Conservation (phyloP, 352 stramenopile species). For the Globisporangium perplexum region DNA sequence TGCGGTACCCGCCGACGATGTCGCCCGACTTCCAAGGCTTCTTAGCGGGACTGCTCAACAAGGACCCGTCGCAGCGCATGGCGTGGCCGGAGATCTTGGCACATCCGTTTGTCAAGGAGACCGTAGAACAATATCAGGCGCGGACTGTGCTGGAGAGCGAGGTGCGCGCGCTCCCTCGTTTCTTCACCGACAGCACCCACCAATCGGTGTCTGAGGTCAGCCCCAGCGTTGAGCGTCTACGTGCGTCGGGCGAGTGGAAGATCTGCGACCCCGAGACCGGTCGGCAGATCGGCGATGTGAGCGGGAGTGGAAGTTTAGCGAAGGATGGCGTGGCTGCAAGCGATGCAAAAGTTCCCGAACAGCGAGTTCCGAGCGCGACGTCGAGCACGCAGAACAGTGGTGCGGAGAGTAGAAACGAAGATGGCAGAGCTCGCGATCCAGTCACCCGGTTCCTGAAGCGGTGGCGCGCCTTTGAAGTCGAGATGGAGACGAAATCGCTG, state of each 20-base stretch:
- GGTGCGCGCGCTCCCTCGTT: slow-evolving; percentile 53
- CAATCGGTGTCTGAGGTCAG: slow-evolving; percentile 33
- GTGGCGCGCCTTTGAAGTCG: slow-evolving; percentile 2
- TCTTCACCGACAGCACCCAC: slow-evolving; percentile 52
- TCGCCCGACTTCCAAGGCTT: slow-evolving; percentile 83
- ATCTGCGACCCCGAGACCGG: slow-evolving; percentile 80
- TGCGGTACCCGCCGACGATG: slow-evolving; percentile 85
- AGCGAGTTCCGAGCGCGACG: not conserved
- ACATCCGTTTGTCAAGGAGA: slow-evolving; percentile 89
- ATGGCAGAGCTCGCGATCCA: not conserved
- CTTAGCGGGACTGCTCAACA: slow-evolving; percentile 85
- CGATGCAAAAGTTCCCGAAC: slow-evolving; percentile 2
- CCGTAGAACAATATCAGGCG: slow-evolving; percentile 45
- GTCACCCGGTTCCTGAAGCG: not conserved
- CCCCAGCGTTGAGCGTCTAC: slow-evolving; percentile 62
- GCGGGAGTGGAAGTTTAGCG: not conserved
- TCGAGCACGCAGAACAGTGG: not conserved
- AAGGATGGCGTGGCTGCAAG: not conserved
- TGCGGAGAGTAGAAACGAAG: not conserved
- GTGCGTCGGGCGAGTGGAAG: slow-evolving; percentile 78
- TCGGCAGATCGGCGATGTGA: slow-evolving; percentile 15
- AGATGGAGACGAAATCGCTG: not conserved
- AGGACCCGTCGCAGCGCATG: slow-evolving; percentile 81
- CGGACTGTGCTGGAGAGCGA: slow-evolving; percentile 50
- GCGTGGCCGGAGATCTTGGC: slow-evolving; percentile 87